These are phyloP conservation scores for Antitrichia curtipendula DNA, from an alignment of 225 moss, liverwort and hornwort genomes.

Conservation along the genomic window DNA sequence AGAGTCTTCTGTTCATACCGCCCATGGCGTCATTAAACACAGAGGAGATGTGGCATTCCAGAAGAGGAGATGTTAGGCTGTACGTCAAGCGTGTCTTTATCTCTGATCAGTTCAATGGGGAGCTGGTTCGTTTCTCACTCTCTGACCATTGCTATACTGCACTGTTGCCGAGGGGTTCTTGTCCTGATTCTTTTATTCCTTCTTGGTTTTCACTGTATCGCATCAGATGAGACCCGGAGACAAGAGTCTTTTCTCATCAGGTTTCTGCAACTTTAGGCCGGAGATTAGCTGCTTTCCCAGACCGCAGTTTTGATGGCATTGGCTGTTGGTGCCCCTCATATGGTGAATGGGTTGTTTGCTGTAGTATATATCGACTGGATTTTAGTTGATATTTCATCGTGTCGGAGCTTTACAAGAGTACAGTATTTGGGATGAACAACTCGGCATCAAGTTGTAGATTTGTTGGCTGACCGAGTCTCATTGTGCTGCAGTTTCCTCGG, in stretches of 20 bases:
- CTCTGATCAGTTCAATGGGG: constrained; percentile 49
- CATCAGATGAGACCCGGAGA: neutral
- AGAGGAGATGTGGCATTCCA: constrained; percentile 35
- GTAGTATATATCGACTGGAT: neutral
- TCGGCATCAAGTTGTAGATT: neutral
- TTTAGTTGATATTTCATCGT: neutral
- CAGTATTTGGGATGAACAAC: neutral
- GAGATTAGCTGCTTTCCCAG: neutral
- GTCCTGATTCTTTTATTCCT: neutral
- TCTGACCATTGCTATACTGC: neutral
- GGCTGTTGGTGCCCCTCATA: neutral
- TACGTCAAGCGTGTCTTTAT: constrained; percentile 58
- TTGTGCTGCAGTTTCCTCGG: constrained; percentile 38
- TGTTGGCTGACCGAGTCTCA: neutral
- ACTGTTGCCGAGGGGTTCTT: neutral
- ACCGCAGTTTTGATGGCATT: neutral
- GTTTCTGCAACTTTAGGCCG: neutral
- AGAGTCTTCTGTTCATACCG: constrained; percentile 36
- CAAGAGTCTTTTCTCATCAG: neutral
- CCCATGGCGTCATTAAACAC: constrained; percentile 29
- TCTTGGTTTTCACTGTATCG: neutral
- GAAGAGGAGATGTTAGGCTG: constrained; percentile 37
- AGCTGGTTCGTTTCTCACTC: constrained; percentile 32
- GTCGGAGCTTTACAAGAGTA: neutral
- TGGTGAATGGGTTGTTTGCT: neutral